A percentile compares a stretch with the other conserved stretches of the same genome.
Conservation (phyloP, 176 grass and related monocot genomes). For the Carex cristatella region DNA sequence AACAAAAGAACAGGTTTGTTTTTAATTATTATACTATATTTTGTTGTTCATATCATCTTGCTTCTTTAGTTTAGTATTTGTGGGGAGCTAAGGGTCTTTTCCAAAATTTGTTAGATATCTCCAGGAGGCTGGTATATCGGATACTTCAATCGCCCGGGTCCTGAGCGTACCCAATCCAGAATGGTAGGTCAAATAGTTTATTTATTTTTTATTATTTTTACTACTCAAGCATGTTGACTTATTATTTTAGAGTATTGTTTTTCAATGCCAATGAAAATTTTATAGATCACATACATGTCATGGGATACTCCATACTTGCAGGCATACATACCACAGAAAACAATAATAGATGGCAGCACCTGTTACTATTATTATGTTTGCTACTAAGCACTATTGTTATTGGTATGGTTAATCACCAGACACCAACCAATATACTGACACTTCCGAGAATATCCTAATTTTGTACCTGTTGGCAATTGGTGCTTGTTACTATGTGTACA, state of each 20-base stretch:
- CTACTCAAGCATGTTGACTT: background rate
- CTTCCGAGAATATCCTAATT: background rate
- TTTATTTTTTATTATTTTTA: background rate
- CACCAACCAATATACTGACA: background rate
- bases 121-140: slow-evolving; percentile 86
- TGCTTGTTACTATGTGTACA: background rate
- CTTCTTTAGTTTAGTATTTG: slow-evolving; percentile 2
- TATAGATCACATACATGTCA: background rate
- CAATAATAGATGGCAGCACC: background rate
- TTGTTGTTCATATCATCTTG: slow-evolving; percentile 3
- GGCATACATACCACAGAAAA: background rate
- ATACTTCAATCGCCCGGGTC: slow-evolving; percentile 88
- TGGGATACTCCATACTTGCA: background rate
- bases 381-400: background rate
- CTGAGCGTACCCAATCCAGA: slow-evolving; percentile 93
- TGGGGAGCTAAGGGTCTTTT: background rate
- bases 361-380: background rate
- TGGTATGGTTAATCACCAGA: background rate
- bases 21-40: background rate
- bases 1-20: slow-evolving; percentile 72
- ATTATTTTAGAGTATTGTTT: background rate
- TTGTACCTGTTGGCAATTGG: background rate
- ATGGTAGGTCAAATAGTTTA: slow-evolving; percentile 53
- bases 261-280: background rate
- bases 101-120: slow-evolving; percentile 53